Conservation (phyloP, 2,329 filamentous ascomycete genomes). For the Sporothrix pallida region DNA sequence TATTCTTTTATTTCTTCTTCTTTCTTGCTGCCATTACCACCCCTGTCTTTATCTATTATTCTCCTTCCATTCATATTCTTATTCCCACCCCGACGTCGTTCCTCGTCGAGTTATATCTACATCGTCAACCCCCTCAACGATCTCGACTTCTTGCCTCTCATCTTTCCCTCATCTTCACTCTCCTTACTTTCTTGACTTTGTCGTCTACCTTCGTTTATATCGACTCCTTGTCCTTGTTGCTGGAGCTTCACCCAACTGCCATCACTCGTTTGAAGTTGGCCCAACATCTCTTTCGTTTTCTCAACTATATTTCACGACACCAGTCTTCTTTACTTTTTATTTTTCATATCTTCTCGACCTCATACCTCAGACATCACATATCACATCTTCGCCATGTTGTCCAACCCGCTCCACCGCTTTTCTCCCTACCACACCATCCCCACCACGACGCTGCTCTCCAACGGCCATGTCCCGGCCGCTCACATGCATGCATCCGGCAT, state of each 20-base stretch:
- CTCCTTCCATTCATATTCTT: background rate
- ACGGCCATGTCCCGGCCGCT: slow-evolving; percentile 58
- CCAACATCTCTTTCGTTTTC: slow-evolving; percentile 36
- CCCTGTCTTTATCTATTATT: slow-evolving; percentile 5
- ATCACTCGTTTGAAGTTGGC: slow-evolving; percentile 52
- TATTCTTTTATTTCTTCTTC: background rate
- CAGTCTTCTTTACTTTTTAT: background rate
- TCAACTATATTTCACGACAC: background rate
- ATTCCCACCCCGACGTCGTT: background rate
- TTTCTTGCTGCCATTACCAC: background rate
- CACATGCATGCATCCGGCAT: slow-evolving; percentile 63
- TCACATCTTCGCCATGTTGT: slow-evolving; percentile 61
- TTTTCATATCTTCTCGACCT: slow-evolving; percentile 6
- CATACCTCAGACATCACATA: slow-evolving; percentile 46
- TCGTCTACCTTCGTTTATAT: slow-evolving; percentile 13
- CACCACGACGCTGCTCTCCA: slow-evolving; percentile 61
- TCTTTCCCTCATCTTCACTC: slow-evolving; percentile 27
- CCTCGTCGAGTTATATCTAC: slow-evolving; percentile 23
- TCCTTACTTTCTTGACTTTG: slow-evolving; percentile 1
- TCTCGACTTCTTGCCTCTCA: slow-evolving; percentile 35
- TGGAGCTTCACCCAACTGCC: slow-evolving; percentile 51
- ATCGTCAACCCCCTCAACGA: slow-evolving; percentile 38
- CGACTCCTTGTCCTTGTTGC: slow-evolving; percentile 35
- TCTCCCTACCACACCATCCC: slow-evolving; percentile 65
- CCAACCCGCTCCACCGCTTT: slow-evolving; percentile 67